A percentile compares a stretch with the other conserved stretches of the same genome.
Evolutionary conservation across 306 rosid species (phyloP).

Genomic region (Sechiopsis laciniata): DNA sequence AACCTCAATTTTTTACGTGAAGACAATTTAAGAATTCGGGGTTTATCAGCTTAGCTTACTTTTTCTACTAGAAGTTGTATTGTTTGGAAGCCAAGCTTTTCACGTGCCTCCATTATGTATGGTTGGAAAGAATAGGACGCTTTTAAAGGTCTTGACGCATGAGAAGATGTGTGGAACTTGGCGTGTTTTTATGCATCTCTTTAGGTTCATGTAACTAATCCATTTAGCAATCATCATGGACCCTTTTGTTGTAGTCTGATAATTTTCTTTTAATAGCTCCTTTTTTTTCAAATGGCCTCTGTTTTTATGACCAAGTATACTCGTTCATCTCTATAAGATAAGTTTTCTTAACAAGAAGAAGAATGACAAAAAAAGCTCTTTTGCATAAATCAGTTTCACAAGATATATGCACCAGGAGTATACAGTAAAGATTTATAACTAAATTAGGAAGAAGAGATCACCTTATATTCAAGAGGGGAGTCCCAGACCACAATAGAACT

Average conservation of each 20-base stretch:
- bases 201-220: too few relatives aligned
- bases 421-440: neutral
- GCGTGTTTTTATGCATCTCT: too few relatives aligned
- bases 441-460: constrained; percentile 22
- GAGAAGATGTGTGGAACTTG: too few relatives aligned
- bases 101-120: neutral
- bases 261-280: neutral
- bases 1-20: neutral
- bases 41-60: neutral
- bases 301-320: neutral
- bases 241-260: neutral
- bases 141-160: too few relatives aligned
- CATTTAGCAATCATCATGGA: neutral
- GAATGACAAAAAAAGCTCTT: neutral
- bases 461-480: constrained; percentile 94
- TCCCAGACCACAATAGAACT: constrained; percentile 96
- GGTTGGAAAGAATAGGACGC: too few relatives aligned
- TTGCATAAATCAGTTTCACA: constrained; percentile 3
- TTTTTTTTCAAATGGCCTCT: neutral
- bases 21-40: neutral
- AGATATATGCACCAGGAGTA: neutral
- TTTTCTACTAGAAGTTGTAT: neutral
- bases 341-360: neutral
- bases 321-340: neutral
- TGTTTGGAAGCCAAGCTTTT: neutral